Evolutionary conservation across 106 monocot genomes (phyloP).

Genomic region (Platanthera zijinensis): DNA sequence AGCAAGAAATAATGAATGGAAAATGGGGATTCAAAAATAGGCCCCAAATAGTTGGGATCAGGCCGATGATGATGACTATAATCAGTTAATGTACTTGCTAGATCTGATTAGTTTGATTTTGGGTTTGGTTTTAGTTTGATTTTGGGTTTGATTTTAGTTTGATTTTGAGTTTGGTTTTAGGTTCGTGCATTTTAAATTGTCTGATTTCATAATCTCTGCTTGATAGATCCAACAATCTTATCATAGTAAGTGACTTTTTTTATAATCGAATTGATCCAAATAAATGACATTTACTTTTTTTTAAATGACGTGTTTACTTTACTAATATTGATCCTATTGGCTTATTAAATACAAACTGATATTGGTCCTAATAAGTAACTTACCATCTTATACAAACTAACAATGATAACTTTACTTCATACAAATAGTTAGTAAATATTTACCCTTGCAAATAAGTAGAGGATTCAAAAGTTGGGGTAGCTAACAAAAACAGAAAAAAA

Average conservation of each 20-base stretch:
- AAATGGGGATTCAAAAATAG: background rate
- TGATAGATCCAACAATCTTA: background rate
- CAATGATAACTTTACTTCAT: background rate
- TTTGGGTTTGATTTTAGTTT: no score
- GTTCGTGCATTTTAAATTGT: background rate
- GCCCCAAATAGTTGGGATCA: background rate
- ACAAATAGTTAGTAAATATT: background rate
- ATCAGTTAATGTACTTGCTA: no score
- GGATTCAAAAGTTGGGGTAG: background rate
- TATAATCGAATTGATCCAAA: no score
- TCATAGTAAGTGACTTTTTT: background rate
- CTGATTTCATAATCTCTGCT: background rate
- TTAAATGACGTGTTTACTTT: background rate
- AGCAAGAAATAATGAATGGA: background rate
- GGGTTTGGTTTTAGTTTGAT: no score
- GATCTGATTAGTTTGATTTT: no score
- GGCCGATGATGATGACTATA: no score
- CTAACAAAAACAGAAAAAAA: background rate
- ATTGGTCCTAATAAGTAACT: background rate
- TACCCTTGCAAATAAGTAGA: background rate
- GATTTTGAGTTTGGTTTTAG: no score
- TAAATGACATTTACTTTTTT: background rate
- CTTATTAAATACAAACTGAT: background rate
- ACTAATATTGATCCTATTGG: background rate
- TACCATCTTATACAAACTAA: background rate